These are phyloP conservation scores for Leishmania martiniquensis DNA, from an alignment of 208 protist genomes.

Conservation along the genomic window DNA sequence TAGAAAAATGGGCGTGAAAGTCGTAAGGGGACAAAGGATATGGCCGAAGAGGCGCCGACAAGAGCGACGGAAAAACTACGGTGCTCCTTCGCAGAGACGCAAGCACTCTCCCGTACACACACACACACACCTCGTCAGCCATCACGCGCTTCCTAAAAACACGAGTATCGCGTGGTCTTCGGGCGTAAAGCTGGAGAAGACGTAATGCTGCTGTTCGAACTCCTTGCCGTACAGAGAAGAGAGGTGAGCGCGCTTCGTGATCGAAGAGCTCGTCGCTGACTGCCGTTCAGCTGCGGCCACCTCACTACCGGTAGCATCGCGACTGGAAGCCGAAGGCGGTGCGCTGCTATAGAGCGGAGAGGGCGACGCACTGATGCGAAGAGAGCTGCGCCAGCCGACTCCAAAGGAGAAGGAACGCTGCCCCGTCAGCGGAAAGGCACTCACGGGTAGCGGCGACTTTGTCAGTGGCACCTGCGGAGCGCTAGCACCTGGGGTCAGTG, in stretches of 20 bases:
- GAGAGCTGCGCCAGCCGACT: not conserved
- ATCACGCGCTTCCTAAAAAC: slow-evolving; percentile 38
- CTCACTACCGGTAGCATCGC: not conserved
- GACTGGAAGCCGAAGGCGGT: not conserved
- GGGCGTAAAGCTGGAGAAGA: slow-evolving; percentile 37
- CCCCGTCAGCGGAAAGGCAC: not conserved
- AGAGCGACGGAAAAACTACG: not conserved
- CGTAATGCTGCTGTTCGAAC: slow-evolving; percentile 33
- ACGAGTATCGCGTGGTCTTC: slow-evolving; percentile 37
- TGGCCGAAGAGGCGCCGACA: not conserved
- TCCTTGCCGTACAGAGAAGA: slow-evolving; percentile 21
- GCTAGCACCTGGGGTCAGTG: slow-evolving; percentile 14
- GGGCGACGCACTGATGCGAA: not conserved
- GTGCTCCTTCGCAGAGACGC: not conserved
- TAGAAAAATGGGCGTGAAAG: not conserved
- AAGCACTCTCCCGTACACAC: not conserved
- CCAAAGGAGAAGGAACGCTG: not conserved
- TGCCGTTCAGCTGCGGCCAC: not conserved
- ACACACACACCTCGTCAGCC: not conserved
- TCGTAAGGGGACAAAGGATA: not conserved
- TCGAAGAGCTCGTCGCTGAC: not conserved
- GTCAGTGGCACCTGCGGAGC: not conserved
- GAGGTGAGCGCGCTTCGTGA: slow-evolving; percentile 23
- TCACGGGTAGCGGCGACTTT: not conserved
- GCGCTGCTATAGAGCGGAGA: not conserved